Conservation (phyloP, 805 yeast species). For the Yarrowia bubula region DNA sequence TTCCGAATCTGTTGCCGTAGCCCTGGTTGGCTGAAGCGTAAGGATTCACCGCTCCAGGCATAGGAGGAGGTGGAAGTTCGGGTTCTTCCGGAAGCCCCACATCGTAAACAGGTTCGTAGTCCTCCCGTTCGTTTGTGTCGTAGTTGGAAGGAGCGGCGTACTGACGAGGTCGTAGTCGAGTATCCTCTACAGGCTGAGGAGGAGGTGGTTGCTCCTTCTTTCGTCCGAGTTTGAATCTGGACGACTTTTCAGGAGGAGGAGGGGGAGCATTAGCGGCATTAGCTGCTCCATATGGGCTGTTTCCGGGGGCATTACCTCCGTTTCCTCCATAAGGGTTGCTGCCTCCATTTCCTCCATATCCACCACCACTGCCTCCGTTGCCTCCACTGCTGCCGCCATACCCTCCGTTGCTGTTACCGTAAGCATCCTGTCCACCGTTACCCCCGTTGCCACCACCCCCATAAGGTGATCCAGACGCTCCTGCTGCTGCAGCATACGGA, state of each 20-base stretch:
- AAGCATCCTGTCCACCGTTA: neutral
- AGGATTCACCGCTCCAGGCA: constrained; percentile 15
- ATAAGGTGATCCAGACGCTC: neutral
- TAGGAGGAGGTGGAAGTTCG: constrained; percentile 16
- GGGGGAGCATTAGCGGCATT: too few species aligned
- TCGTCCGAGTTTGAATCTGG: neutral
- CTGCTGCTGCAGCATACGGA: constrained; percentile 6
- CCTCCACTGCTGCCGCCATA: too few species aligned
- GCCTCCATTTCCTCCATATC: neutral
- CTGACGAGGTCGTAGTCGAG: neutral
- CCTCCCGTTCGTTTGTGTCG: neutral
- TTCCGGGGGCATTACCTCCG: neutral
- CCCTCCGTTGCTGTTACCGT: neutral
- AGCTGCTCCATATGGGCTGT: neutral
- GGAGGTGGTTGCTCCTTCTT: constrained; percentile 4
- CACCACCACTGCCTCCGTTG: neutral
- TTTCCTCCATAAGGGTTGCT: neutral
- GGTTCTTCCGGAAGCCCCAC: constrained; percentile 3
- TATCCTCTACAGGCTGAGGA: neutral
- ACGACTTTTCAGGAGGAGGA: neutral
- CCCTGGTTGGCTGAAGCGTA: constrained; percentile 15
- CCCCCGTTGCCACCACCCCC: neutral
- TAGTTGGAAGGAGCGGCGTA: neutral
- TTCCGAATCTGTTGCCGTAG: constrained; percentile 10
- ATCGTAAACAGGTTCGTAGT: constrained; percentile 13